These are phyloP conservation scores for Aristolochia californica DNA, from an alignment of 164 flowering plant species.

Conservation along the genomic window DNA sequence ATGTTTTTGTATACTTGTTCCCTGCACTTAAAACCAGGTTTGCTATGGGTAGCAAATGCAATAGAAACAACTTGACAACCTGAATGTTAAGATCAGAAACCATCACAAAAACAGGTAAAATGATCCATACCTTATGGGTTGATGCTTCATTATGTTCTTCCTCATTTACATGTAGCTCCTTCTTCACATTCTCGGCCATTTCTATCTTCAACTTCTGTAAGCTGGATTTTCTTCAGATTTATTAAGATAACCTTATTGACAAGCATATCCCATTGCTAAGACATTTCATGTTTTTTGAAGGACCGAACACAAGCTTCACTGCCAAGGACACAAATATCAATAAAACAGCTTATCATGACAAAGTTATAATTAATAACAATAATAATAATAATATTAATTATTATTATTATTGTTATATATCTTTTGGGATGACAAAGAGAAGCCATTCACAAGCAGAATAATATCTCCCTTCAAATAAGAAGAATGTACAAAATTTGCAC, in stretches of 20 bases:
- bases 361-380: no score
- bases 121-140: background rate
- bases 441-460: no score
- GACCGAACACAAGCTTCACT: no score
- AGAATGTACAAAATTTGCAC: no score
- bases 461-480: no score
- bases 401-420: no score
- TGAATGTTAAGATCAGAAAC: background rate
- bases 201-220: background rate
- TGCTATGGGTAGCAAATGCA: no score
- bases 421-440: no score
- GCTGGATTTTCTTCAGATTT: background rate
- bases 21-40: background rate
- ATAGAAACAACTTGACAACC: background rate
- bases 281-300: no score
- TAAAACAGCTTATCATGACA: no score
- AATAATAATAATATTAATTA: no score
- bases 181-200: background rate
- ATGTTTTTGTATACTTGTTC: background rate
- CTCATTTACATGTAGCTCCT: background rate
- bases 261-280: background rate
- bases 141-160: background rate
- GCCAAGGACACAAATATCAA: no score
- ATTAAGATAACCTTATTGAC: background rate
- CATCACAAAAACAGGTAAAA: background rate